Evolutionary conservation across 2,329 filamentous ascomycete species (phyloP), one percentile per base, ranked within the genome.

Genomic region (Xylariomycetidae sp.): DNA sequence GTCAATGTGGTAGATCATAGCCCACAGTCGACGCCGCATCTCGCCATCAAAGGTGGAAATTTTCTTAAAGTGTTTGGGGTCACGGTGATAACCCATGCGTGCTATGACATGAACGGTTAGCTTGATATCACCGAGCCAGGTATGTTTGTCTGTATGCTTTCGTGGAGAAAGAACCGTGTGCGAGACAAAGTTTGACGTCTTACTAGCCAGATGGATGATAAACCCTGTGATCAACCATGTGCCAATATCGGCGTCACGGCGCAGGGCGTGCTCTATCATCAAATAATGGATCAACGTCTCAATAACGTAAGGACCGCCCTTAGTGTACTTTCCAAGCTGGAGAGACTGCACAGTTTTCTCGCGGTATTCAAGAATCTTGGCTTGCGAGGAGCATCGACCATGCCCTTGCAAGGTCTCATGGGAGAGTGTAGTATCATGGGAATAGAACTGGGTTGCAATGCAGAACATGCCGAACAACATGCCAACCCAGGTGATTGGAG

Each of bases 401-500:
- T n/a, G n/a, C n/a, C n/a, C n/a, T n/a, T n/a, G n/a, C n/a, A n/a
- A n/a, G n/a, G n/a, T 17, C 10, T 27, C 33, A n/a, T 33, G 29
- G 4, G 37, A 43, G 12, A 29, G 23, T 8, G 40, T 41, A 12
- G 31, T 27, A 13, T 40, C 37, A 14, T 37, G 36, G n/a, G 38
- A 32, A 31, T 43, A 46, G 17, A 45, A 42, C 18, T 49, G 46
- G 5, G 48, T 42, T 2, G 66, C 57, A 6, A 70, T 51, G 31
- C 61, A 62, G 27, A 72, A 49, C 4, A 72, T 69, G 5, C 56
- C 58, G 44, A 65, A 72, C 1, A 72, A 42, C 2, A 71, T 52
- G 1, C 63, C 68, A 9, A 73, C 33, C 68, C 68, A 73, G 36
- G 64, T 59, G 3, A 61, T 49, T 0, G 67, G 56, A 2, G 54